Percentiles rank a stretch among this genome's conserved stretches.
phyloP scores from a whole-genome alignment of 352 stramenopile genomes.

The Globisporangium perplexum region DNA sequence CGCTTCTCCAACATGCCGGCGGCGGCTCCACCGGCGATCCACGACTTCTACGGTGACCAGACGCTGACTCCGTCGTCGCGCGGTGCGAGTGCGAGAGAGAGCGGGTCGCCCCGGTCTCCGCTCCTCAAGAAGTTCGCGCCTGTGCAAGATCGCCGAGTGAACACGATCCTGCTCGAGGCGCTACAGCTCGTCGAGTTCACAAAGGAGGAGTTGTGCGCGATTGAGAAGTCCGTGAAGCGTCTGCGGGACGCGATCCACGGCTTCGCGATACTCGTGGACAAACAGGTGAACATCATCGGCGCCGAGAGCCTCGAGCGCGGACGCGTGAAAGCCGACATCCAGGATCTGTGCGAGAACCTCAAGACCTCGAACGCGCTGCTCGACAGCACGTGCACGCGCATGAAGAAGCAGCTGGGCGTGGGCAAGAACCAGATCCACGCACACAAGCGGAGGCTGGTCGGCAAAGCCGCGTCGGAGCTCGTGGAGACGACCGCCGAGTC shows the following conservation, averaged over 20 bases:
- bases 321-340: constrained; percentile 51
- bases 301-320: constrained; percentile 30
- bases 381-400: constrained; percentile 44
- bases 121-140: constrained; percentile 55
- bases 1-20: constrained; percentile 7
- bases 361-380: constrained; percentile 46
- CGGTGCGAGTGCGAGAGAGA: neutral
- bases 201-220: constrained; percentile 40
- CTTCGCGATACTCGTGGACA: constrained; percentile 70
- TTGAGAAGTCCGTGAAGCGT: constrained; percentile 53
- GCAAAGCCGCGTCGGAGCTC: constrained; percentile 19
- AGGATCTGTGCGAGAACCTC: constrained; percentile 53
- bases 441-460: constrained; percentile 37
- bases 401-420: constrained; percentile 44
- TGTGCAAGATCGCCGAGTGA: constrained; percentile 48
- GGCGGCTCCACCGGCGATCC: neutral
- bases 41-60: constrained; percentile 2
- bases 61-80: constrained; percentile 6
- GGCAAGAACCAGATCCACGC: constrained; percentile 47
- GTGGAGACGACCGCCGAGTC: constrained; percentile 11
- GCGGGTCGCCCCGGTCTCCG: constrained; percentile 23
- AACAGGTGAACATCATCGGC: constrained; percentile 65
- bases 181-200: constrained; percentile 62
- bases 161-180: constrained; percentile 53
- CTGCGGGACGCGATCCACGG: constrained; percentile 55